These are phyloP conservation scores for Candida quercuum DNA, from an alignment of 805 yeast genomes.

Conservation along the genomic window DNA sequence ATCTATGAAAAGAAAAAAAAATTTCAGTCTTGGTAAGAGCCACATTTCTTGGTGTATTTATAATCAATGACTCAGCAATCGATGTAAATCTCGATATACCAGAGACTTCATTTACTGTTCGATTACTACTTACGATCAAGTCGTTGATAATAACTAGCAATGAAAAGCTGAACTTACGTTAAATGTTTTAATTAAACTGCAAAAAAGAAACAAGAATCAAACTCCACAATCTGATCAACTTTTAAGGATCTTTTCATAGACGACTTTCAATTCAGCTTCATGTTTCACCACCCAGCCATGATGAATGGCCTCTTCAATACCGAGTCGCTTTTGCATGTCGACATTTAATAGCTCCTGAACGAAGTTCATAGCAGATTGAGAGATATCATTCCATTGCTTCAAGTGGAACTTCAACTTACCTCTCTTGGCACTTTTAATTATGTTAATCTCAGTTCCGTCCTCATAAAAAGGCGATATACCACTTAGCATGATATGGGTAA, in stretches of 20 bases:
- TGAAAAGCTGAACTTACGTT: too few relatives aligned
- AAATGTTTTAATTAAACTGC: too few relatives aligned
- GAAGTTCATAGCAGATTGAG: conserved; percentile 39
- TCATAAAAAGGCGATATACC: conserved; percentile 63
- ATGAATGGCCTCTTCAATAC: conserved; percentile 33
- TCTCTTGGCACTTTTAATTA: conserved; percentile 34
- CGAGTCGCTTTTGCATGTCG: conserved; percentile 32
- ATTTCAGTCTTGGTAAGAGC: too few relatives aligned
- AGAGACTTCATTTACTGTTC: too few relatives aligned
- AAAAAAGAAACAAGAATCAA: background rate
- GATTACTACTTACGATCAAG: too few relatives aligned
- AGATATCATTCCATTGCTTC: conserved; percentile 38
- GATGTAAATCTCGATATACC: too few relatives aligned
- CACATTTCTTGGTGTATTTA: too few relatives aligned
- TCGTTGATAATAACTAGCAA: too few relatives aligned
- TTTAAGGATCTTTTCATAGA: conserved; percentile 29
- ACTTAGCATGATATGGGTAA: conserved; percentile 51
- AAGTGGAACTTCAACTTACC: conserved; percentile 36
- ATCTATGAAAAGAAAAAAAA: too few relatives aligned
- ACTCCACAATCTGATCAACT: background rate
- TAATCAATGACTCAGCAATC: too few relatives aligned
- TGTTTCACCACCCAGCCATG: conserved; percentile 46
- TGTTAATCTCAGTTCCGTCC: conserved; percentile 35
- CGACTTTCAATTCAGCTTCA: conserved; percentile 26
- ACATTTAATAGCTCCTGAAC: conserved; percentile 35